These are phyloP conservation scores for Kodamaea sp. DNA, from an alignment of 1,139 yeast genomes.

Conservation along the genomic window DNA sequence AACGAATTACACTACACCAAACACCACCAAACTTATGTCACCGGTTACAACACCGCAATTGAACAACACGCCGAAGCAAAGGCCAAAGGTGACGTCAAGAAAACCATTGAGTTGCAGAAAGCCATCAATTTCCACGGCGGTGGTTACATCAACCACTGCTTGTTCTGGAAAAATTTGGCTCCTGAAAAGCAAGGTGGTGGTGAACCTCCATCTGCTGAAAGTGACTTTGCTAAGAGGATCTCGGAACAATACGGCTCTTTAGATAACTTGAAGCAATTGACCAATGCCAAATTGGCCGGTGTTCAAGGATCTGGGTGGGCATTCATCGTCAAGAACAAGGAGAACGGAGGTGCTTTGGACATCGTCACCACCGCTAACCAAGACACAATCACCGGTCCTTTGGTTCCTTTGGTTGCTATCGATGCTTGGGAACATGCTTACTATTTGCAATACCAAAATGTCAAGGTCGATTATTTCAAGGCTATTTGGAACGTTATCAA, in stretches of 20 bases:
- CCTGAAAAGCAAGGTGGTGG: slow-evolving; percentile 86
- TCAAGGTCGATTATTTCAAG: slow-evolving; percentile 90
- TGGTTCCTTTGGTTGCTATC: slow-evolving; percentile 82
- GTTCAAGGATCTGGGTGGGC: slow-evolving; percentile 99
- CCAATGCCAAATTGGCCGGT: slow-evolving; percentile 82
- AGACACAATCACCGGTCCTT: slow-evolving; percentile 76
- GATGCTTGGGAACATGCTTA: slow-evolving; percentile 99
- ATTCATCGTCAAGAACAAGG: slow-evolving; percentile 83
- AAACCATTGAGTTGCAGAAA: slow-evolving; percentile 70
- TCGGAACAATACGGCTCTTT: slow-evolving; percentile 68
- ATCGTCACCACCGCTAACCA: slow-evolving; percentile 87
- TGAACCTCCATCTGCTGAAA: slow-evolving; percentile 59
- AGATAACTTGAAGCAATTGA: slow-evolving; percentile 63
- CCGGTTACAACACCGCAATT: slow-evolving; percentile 77
- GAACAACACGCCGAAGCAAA: slow-evolving; percentile 77
- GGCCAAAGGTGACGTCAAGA: slow-evolving; percentile 59
- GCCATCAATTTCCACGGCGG: slow-evolving; percentile 93
- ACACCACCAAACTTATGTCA: slow-evolving; percentile 94
- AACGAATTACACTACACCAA: slow-evolving; percentile 87
- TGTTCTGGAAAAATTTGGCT: slow-evolving; percentile 90
- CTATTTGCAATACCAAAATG: slow-evolving; percentile 93
- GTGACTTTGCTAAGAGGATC: slow-evolving; percentile 62
- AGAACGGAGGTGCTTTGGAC: slow-evolving; percentile 71
- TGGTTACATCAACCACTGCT: slow-evolving; percentile 82
- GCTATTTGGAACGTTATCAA: slow-evolving; percentile 96